These are phyloP conservation scores for Myrica gale DNA, from an alignment of 306 rosid genomes.

Conservation along the genomic window DNA sequence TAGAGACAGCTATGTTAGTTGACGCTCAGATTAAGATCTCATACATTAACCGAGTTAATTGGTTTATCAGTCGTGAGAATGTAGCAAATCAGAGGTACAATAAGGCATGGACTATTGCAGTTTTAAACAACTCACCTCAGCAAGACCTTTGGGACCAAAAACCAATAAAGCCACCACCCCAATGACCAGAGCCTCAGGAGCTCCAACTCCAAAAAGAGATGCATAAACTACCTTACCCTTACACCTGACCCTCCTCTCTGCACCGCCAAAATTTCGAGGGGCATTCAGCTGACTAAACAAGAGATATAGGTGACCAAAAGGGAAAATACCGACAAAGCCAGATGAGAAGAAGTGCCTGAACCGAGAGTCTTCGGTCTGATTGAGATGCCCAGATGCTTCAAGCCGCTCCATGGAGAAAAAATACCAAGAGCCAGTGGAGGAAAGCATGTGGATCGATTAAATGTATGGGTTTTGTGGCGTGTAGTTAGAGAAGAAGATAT, in stretches of 20 bases:
- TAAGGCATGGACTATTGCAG: background rate
- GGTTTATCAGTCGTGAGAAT: slow-evolving; percentile 4
- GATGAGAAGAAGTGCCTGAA: slow-evolving; percentile 36
- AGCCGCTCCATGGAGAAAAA: slow-evolving; percentile 81
- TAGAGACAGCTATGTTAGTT: background rate
- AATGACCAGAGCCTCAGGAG: slow-evolving; percentile 96
- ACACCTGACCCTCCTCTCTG: slow-evolving; percentile 55
- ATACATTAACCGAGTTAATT: background rate
- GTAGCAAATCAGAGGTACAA: background rate
- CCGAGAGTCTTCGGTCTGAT: slow-evolving; percentile 35
- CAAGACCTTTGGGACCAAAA: slow-evolving; percentile 99
- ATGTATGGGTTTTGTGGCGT: slow-evolving; percentile 32
- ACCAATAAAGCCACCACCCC: slow-evolving; percentile 98
- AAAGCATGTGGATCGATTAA: slow-evolving; percentile 36
- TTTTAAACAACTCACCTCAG: slow-evolving; percentile 68
- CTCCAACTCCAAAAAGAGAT: slow-evolving; percentile 98
- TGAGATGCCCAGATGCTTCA: slow-evolving; percentile 74
- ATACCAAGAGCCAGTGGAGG: slow-evolving; percentile 49
- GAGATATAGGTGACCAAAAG: slow-evolving; percentile 4
- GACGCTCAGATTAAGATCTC: background rate
- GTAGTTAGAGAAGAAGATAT: slow-evolving; percentile 29
- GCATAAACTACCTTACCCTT: slow-evolving; percentile 77
- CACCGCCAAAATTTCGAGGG: slow-evolving; percentile 21
- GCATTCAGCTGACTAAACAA: slow-evolving; percentile 9
- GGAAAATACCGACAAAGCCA: background rate